Percentiles rank a stretch among this genome's conserved stretches.
These are phyloP conservation scores for Geotrichum australiense DNA, from an alignment of 1,139 yeast genomes.

Conservation along the genomic window DNA sequence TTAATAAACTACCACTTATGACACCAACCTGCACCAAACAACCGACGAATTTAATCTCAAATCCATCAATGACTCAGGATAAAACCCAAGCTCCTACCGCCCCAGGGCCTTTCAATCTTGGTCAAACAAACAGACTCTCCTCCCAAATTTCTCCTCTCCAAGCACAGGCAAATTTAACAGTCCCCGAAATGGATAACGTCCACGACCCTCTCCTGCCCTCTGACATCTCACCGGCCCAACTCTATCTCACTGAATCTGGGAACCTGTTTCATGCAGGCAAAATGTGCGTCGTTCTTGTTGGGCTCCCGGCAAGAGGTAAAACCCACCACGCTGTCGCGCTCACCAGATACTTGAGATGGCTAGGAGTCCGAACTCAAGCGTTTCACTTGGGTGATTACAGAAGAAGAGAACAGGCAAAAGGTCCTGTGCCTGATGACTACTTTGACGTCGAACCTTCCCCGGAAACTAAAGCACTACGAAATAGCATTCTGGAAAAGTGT, in stretches of 20 bases:
- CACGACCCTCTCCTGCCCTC: slow-evolving; percentile 31
- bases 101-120: slow-evolving; percentile 17
- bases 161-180: slow-evolving; percentile 11
- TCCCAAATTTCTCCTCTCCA: too few species aligned
- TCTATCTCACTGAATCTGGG: slow-evolving; percentile 86
- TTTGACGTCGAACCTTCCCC: slow-evolving; percentile 58
- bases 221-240: slow-evolving; percentile 60
- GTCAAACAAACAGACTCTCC: too few species aligned
- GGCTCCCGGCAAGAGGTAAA: slow-evolving; percentile 94
- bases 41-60: neutral
- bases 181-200: slow-evolving; percentile 29
- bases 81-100: slow-evolving; percentile 2
- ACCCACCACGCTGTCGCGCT: slow-evolving; percentile 88
- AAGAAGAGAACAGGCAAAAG: slow-evolving; percentile 45
- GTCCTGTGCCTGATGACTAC: slow-evolving; percentile 58
- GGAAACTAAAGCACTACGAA: slow-evolving; percentile 51
- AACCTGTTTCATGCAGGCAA: slow-evolving; percentile 93
- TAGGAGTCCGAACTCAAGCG: slow-evolving; percentile 87
- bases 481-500: slow-evolving; percentile 56
- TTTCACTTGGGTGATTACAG: slow-evolving; percentile 93
- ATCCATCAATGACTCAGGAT: slow-evolving; percentile 3
- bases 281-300: slow-evolving; percentile 80
- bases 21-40: too few species aligned
- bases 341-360: slow-evolving; percentile 84
- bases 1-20: too few species aligned